A percentile compares a stretch with the other conserved stretches of the same genome.
These are phyloP conservation scores for Mucor lusitanicus DNA, from an alignment of 371 early-diverging fungal species.

Conservation along the genomic window DNA sequence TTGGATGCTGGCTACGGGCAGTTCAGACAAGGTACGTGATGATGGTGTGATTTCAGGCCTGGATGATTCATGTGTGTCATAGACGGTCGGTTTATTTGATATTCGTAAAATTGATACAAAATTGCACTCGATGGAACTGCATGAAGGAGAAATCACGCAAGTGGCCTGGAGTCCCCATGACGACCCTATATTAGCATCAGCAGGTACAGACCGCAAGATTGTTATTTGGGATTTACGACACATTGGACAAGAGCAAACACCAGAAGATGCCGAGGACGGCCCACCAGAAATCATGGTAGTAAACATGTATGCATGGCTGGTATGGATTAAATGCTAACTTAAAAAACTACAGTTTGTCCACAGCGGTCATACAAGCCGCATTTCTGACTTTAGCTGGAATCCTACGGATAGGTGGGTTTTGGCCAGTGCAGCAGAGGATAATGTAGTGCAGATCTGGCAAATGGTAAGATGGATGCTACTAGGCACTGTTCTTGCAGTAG, in stretches of 20 bases:
- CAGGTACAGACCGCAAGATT: conserved; percentile 90
- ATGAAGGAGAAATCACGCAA: conserved; percentile 92
- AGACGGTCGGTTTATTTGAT: conserved; percentile 97
- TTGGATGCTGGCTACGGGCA: conserved; percentile 93
- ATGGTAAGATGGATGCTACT: conserved; percentile 71
- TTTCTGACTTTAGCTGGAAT: conserved; percentile 98
- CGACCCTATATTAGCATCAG: conserved; percentile 90
- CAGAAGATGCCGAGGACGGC: conserved; percentile 97
- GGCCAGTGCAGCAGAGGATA: conserved; percentile 94
- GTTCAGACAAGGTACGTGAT: conserved; percentile 79
- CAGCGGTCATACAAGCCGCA: conserved; percentile 97
- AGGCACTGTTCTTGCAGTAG: background rate
- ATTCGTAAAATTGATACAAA: conserved; percentile 82
- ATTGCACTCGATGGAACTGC: conserved; percentile 87
- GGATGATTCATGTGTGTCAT: background rate
- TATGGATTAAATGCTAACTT: conserved; percentile 11
- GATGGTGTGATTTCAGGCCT: background rate
- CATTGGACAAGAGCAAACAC: conserved; percentile 93
- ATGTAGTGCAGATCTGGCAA: conserved; percentile 98
- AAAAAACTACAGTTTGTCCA: conserved; percentile 84
- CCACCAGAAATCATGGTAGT: conserved; percentile 94
- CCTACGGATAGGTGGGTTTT: conserved; percentile 94
- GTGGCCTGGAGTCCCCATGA: conserved; percentile 95
- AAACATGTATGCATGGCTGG: background rate
- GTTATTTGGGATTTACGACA: conserved; percentile 95